These are phyloP conservation scores for Diaporthe helianthi DNA, from an alignment of 2,329 filamentous ascomycete species.

Conservation along the genomic window DNA sequence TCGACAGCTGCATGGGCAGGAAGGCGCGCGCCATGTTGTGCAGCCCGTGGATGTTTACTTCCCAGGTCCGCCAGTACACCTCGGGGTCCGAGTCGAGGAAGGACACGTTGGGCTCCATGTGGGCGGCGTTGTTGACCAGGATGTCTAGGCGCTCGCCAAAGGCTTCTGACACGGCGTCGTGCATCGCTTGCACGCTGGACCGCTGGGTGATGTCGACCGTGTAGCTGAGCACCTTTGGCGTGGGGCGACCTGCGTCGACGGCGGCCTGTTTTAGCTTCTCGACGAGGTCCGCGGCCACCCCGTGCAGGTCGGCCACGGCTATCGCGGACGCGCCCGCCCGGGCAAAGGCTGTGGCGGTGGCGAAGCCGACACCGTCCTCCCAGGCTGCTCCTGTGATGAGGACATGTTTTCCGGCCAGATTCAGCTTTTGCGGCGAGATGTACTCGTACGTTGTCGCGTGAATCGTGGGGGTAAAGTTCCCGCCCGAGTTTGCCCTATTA, in stretches of 20 bases:
- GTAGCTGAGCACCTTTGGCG: not conserved
- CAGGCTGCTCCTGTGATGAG: not conserved
- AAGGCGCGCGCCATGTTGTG: constrained; percentile 55
- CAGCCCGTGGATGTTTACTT: constrained; percentile 58
- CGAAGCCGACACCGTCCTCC: not conserved
- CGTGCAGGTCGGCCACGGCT: not conserved
- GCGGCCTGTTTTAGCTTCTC: not conserved
- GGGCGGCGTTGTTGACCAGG: not conserved
- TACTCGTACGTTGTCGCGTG: not conserved
- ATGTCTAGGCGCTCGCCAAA: not conserved
- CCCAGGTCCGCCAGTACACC: constrained; percentile 48
- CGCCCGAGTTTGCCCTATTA: not conserved
- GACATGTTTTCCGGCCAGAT: not conserved
- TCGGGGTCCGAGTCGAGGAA: constrained; percentile 42
- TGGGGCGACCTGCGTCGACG: not conserved
- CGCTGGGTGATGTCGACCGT: not conserved
- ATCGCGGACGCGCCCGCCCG: not conserved
- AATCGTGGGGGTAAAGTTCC: not conserved
- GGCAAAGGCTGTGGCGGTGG: not conserved
- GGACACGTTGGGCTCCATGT: not conserved
- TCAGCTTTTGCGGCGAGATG: not conserved
- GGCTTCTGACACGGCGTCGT: not conserved
- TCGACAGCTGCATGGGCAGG: constrained; percentile 52
- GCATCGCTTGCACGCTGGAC: not conserved
- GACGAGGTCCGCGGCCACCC: not conserved